Base-by-base conservation (phyloP, 257 asterid genomes). In the Primulina huaijiensis region DNA sequence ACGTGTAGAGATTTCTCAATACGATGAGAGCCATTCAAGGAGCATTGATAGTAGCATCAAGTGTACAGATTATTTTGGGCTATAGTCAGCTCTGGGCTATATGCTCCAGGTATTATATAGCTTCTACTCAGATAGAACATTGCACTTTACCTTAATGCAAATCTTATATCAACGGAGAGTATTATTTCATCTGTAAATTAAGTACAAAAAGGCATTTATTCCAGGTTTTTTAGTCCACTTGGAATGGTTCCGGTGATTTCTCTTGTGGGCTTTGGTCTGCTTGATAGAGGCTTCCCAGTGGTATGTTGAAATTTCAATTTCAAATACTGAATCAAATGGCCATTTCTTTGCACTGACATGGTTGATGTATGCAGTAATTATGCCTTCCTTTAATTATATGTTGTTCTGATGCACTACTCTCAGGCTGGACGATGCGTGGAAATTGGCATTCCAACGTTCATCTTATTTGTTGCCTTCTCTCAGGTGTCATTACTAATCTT, bases 31-130 rank as follows among this genome's bases (percentile, higher is more conserved):
- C 99, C 14, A 91, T 85, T 37, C 99, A 93, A 78, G 99, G 99
- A 57, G 95, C 97, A 23, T 74, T 93, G 21, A 93, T 93, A 11
- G 96, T 93, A 52, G 97, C 99, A 62, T 93, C 99, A 12, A 93
- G 99, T 56, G 89, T 93, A 80, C 97, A 93, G 88, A 93, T 93
- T 67, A 87, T 93, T 67, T 72, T 93, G 89, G 96, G 97, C 3
- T 93, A 82, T 62, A 90, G 99, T 81, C 99, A 93, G 85, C 89
- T 90, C 10, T 93, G 99, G 99, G 97, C 96, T 73, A 90, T 93
- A 63, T 93, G 92, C 81, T 93, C 99, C 56, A 93, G 97, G 99
- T 90, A 75, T 31, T 3, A 31, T 31, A 31, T 35, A 60, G 30
- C 16, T 67, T 74, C 35, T 40, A 21, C 35, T 8, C 4, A 59